Evolutionary conservation across 2,329 filamentous ascomycete species (phyloP), one percentile per base, ranked within the genome.

Genomic region (Pseudopithomyces maydicus): DNA sequence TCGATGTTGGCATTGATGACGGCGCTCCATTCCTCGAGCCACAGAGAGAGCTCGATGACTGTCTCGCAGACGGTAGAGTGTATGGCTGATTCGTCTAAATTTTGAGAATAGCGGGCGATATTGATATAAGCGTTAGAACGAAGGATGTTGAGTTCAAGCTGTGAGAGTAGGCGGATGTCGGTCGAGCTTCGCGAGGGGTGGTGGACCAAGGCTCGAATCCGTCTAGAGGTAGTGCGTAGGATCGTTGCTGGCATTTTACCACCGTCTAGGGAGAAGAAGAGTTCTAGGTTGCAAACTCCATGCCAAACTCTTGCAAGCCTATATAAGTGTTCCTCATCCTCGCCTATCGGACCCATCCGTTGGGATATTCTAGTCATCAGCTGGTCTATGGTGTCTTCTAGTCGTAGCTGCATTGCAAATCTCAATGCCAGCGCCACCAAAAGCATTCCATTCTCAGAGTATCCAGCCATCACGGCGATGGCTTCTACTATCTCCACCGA

Each of bases 401-500:
- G 65, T 1, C 77, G 75, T 5, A 83, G 62, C 38, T 84, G 80
- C 1, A 83, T 68, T 0, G 82, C 81, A 74, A 84, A 82, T 36
- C 80, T 74, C 3, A 80, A 76, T 1, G 83, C 82, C 42, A 83
- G 77, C 0, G 82, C 80, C 2, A 82, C 71, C 0, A 85, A 69
- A 0, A 84, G 64, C 7, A 80, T 82, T 0, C 82, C 76, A 51
- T 84, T 82, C 3, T 83, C 76, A 0, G 80, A 80, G 58, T 85
- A 85, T 53, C 81, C 82, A 0, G 82, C 81, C 47, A 81, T 76
- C 1, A 85, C 72, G 0, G 84, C 67, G 6, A 85, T 71, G 3
- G 83, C 81, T 54, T 85, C 83, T 0, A 85, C 69, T 0, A 79
- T 81, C 56, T 85, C 83, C 0, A 84, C 52, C 7, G 72, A 75